phyloP scores from a whole-genome alignment of 768 basidiomycete genomes.

The Auricularia cornea region DNA sequence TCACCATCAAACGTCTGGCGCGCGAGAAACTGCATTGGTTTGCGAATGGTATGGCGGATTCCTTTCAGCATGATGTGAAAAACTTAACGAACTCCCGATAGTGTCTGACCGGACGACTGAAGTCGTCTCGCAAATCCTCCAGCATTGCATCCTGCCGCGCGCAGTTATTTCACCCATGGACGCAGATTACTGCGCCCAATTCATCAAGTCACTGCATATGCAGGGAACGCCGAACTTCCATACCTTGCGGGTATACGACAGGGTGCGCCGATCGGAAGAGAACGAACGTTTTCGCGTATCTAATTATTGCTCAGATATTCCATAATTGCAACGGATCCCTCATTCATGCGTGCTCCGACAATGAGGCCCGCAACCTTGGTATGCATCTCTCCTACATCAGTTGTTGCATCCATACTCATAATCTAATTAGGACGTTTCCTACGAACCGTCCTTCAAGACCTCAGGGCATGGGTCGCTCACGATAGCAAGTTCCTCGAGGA shows the following conservation, averaged over 20 bases:
- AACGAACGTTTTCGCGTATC: not conserved
- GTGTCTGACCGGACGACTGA: slow-evolving; percentile 20
- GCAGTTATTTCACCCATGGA: slow-evolving; percentile 94
- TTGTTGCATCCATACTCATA: not conserved
- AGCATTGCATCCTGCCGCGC: slow-evolving; percentile 89
- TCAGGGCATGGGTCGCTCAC: slow-evolving; percentile 63
- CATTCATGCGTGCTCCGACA: slow-evolving; percentile 90
- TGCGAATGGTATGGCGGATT: slow-evolving; percentile 39
- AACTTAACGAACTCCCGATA: no score
- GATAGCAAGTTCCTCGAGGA: not conserved
- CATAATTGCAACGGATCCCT: slow-evolving; percentile 76
- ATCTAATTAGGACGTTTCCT: slow-evolving; percentile 70
- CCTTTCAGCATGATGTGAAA: no score
- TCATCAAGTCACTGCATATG: slow-evolving; percentile 80
- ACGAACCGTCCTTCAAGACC: slow-evolving; percentile 64
- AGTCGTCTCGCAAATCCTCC: slow-evolving; percentile 46
- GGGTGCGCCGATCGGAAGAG: slow-evolving; percentile 33
- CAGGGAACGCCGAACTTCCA: slow-evolving; percentile 87
- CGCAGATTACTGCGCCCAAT: slow-evolving; percentile 87
- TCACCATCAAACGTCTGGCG: slow-evolving; percentile 66
- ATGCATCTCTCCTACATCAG: slow-evolving; percentile 12
- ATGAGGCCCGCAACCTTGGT: slow-evolving; percentile 94
- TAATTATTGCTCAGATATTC: slow-evolving; percentile 48
- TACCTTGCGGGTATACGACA: slow-evolving; percentile 77
- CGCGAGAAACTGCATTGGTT: slow-evolving; percentile 84